A percentile compares a stretch with the other conserved stretches of the same genome.
phyloP scores from a whole-genome alignment of 176 grass and related monocot species.

The Carex littledalei region DNA sequence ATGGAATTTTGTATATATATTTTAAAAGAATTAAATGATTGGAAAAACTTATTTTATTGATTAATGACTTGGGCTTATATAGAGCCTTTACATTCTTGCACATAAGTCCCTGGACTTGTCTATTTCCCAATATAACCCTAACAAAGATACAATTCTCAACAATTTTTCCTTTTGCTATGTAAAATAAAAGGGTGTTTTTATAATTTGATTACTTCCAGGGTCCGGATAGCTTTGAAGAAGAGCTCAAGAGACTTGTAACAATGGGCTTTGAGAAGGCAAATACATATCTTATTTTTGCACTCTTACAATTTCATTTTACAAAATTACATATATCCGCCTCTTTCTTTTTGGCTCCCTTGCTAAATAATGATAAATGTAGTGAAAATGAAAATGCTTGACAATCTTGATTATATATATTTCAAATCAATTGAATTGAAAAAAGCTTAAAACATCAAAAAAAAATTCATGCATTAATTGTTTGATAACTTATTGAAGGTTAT shows the following conservation, averaged over 20 bases:
- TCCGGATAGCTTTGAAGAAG: constrained; percentile 89
- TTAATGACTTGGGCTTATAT: too few relatives aligned
- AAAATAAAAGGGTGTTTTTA: constrained; percentile 6
- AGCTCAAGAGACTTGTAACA: constrained; percentile 72
- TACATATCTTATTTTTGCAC: constrained; percentile 1
- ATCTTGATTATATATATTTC: neutral
- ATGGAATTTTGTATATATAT: neutral
- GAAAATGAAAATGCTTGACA: neutral
- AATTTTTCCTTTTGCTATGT: constrained; percentile 16
- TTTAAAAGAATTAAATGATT: too few relatives aligned
- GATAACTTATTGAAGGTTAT: neutral
- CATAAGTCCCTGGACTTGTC: too few relatives aligned
- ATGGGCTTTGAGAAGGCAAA: constrained; percentile 98
- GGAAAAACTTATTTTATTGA: too few relatives aligned
- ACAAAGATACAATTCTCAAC: too few relatives aligned
- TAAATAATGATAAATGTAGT: neutral
- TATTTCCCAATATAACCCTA: too few relatives aligned
- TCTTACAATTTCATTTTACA: neutral
- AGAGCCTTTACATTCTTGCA: too few relatives aligned
- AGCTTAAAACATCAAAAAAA: neutral
- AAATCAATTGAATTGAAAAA: neutral
- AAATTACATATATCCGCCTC: neutral
- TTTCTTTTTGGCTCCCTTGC: neutral
- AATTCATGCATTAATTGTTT: neutral
- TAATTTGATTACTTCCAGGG: constrained; percentile 39